These are phyloP conservation scores for Arachnopeziza araneosa DNA, from an alignment of 2,329 filamentous ascomycete genomes.

Conservation along the genomic window DNA sequence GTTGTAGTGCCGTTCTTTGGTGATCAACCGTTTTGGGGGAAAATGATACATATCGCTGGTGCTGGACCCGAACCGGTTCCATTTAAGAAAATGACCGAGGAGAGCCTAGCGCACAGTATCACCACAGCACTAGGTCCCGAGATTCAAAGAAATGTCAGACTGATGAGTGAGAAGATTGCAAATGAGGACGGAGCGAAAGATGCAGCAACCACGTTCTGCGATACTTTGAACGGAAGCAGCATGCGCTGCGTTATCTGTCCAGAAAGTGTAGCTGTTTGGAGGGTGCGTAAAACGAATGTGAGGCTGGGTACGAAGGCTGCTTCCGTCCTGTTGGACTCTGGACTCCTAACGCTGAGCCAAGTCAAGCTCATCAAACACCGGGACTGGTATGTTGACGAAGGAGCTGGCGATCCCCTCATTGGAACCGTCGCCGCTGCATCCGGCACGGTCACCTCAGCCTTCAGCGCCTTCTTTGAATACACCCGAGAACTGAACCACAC, in stretches of 20 bases:
- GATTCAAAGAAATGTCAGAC: constrained; percentile 48
- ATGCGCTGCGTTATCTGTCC: constrained; percentile 67
- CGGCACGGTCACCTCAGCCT: constrained; percentile 9
- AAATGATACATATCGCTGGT: constrained; percentile 66
- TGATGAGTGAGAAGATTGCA: constrained; percentile 54
- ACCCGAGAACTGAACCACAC: constrained; percentile 10
- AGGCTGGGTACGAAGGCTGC: constrained; percentile 69
- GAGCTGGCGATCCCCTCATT: constrained; percentile 15
- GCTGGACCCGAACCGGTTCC: constrained; percentile 68
- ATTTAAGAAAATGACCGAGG: constrained; percentile 60
- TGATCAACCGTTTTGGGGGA: constrained; percentile 79
- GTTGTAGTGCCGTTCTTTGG: constrained; percentile 84
- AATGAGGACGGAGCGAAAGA: constrained; percentile 58
- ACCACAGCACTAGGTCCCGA: constrained; percentile 52
- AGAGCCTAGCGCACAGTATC: constrained; percentile 62
- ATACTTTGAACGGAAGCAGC: constrained; percentile 60
- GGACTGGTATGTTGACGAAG: constrained; percentile 26
- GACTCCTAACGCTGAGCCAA: constrained; percentile 61
- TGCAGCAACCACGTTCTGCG: constrained; percentile 64
- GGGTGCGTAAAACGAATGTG: constrained; percentile 61
- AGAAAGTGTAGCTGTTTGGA: constrained; percentile 67
- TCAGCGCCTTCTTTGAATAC: constrained; percentile 13
- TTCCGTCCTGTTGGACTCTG: constrained; percentile 59
- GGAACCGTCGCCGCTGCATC: constrained; percentile 18
- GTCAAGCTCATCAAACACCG: constrained; percentile 49